Conservation (phyloP, 2,329 filamentous ascomycete species). For the Xylaria sp. region DNA sequence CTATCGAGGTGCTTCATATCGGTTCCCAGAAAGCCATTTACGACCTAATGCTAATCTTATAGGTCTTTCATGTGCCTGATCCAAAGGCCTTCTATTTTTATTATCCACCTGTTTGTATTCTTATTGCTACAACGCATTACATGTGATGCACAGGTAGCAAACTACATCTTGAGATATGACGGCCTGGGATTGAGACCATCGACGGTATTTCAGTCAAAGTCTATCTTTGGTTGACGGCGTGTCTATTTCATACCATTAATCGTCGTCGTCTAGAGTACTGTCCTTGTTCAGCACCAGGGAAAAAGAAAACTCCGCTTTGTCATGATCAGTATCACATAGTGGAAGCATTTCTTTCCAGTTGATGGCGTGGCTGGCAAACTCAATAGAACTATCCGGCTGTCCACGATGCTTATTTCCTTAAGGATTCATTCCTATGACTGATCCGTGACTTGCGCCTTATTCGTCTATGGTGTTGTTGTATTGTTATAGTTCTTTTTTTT, state of each 20-base stretch:
- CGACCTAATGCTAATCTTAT: neutral
- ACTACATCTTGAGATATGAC: neutral
- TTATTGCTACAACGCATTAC: neutral
- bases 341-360: conserved; percentile 11
- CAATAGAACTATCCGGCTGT: conserved; percentile 21
- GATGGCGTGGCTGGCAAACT: conserved; percentile 9
- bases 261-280: neutral
- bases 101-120: neutral
- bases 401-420: neutral
- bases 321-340: conserved; percentile 29
- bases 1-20: neutral
- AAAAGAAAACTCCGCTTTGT: neutral
- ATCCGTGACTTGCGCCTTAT: conserved; percentile 23
- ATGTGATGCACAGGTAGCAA: neutral
- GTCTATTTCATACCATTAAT: conserved; percentile 2
- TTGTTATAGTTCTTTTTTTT: neutral
- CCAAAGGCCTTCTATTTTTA: neutral
- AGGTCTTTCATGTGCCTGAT: neutral
- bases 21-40: neutral
- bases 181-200: conserved; percentile 1
- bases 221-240: neutral
- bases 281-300: neutral
- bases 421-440: neutral
- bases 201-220: neutral
- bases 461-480: neutral